Base-by-base conservation (phyloP, 2,329 filamentous ascomycete genomes). In the Monosporascus sp. region DNA sequence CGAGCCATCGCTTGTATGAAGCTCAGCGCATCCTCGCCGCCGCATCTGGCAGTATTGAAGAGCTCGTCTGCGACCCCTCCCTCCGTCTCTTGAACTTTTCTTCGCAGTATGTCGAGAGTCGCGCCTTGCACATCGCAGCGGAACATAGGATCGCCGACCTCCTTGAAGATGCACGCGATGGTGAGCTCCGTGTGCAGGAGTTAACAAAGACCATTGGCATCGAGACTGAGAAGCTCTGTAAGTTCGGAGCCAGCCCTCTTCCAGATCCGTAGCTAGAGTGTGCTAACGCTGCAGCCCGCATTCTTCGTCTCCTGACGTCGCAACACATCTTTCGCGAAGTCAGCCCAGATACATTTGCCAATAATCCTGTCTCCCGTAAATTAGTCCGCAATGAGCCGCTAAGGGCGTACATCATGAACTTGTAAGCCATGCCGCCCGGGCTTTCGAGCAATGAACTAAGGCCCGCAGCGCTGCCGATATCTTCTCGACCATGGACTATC, bases 401-500 rank as follows among this genome's bases (percentile, higher is more conserved):
- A 11, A 40, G 49, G 26, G 49, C 49, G 7, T 51, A 46, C 19
- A 24, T 51, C 17, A 36, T 45, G 49, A n/a, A 45, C 16, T 51
- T 51, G 49, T 51, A 43, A 51, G 22, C 14, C 7, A 22, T 22
- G 8, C 43, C 43, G 1, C 5, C 4, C 11, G 5, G 11, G 31
- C 9, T 34, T 34, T 34, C 11, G 31, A 34, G 31, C 31, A 34
- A 26, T 14, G 43, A 2, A 17, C 6, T n/a, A 22, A 22, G 1
- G 11, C 26, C 34, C 36, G 19, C 17, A 51, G 49, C 37, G 38
- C 20, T 6, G 19, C 14, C 14, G 40, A 51, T 31, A 45, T 51
- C 14, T 45, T 36, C 26, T 45, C 37, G 14, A 57, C 59, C 7
- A 53, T 52, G 6, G 16, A n/a, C 56, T 57, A 26, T 53, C 59